Evolutionary conservation across 768 basidiomycete genomes (phyloP).

Genomic region (Mycena epipterygia): DNA sequence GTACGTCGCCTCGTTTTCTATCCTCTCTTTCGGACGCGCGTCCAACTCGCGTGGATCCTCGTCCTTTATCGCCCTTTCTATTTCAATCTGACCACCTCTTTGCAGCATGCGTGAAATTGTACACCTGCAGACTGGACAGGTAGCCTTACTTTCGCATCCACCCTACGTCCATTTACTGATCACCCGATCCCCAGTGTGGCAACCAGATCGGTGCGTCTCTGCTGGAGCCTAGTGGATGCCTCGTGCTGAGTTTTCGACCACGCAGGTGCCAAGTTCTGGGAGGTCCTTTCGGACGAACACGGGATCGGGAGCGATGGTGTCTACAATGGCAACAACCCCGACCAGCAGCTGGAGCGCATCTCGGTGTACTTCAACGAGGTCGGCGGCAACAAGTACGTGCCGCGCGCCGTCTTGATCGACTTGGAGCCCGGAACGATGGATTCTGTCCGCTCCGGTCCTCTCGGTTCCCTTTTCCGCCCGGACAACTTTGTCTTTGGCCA

Average conservation of each 20-base stretch:
- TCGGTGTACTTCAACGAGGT: constrained; percentile 99
- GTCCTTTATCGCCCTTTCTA: background rate
- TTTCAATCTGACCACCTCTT: constrained; percentile 38
- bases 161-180: constrained; percentile 38
- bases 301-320: constrained; percentile 93
- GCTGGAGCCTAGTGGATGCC: constrained; percentile 28
- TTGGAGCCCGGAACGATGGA: constrained; percentile 99
- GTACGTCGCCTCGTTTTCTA: background rate
- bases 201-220: constrained; percentile 91
- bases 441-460: constrained; percentile 90
- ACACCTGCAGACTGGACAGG: constrained; percentile 99
- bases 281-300: constrained; percentile 98
- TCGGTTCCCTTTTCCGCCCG: constrained; percentile 94
- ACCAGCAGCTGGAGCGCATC: constrained; percentile 97
- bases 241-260: constrained; percentile 32
- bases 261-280: constrained; percentile 95
- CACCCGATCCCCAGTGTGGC: constrained; percentile 81
- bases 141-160: constrained; percentile 50
- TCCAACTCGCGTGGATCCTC: constrained; percentile 8
- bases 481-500: constrained; percentile 99
- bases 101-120: constrained; percentile 97
- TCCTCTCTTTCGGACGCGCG: background rate
- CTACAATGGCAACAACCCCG: constrained; percentile 94
- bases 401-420: constrained; percentile 96
- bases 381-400: constrained; percentile 96